A percentile compares a stretch with the other conserved stretches of the same genome.
phyloP scores from a whole-genome alignment of 2,329 filamentous ascomycete genomes.

The Fusarium sp. region DNA sequence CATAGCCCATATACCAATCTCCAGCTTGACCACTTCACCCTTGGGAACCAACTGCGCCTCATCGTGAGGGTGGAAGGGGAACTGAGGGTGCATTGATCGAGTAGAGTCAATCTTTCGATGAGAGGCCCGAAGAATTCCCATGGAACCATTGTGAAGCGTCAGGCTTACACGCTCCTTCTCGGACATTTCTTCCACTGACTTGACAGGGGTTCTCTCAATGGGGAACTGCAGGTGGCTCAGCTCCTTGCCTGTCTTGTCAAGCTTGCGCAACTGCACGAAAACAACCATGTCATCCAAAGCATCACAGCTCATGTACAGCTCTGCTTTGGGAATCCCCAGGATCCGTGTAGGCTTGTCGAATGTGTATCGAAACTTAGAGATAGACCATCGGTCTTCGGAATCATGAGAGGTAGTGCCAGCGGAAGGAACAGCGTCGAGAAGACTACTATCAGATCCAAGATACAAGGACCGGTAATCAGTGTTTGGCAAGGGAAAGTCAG shows the following conservation, averaged over 20 bases:
- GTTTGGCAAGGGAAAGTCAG: constrained; percentile 22
- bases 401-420: constrained; percentile 6
- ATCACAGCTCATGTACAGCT: constrained; percentile 34
- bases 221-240: not conserved
- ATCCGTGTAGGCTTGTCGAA: constrained; percentile 25
- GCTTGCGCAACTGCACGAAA: not conserved
- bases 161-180: not conserved
- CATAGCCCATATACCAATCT: not conserved
- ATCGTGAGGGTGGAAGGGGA: not conserved
- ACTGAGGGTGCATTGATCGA: not conserved
- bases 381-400: constrained; percentile 32
- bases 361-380: constrained; percentile 29
- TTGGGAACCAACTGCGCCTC: not conserved
- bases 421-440: not conserved
- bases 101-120: not conserved
- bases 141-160: not conserved
- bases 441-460: not conserved
- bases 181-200: not conserved
- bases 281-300: constrained; percentile 8
- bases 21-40: not conserved
- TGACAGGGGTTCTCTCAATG: not conserved
- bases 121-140: not conserved
- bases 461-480: not conserved
- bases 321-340: constrained; percentile 27
- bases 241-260: not conserved